These are phyloP conservation scores for Xerocomellus chrysenteron DNA, from an alignment of 768 basidiomycete genomes.

Conservation along the genomic window DNA sequence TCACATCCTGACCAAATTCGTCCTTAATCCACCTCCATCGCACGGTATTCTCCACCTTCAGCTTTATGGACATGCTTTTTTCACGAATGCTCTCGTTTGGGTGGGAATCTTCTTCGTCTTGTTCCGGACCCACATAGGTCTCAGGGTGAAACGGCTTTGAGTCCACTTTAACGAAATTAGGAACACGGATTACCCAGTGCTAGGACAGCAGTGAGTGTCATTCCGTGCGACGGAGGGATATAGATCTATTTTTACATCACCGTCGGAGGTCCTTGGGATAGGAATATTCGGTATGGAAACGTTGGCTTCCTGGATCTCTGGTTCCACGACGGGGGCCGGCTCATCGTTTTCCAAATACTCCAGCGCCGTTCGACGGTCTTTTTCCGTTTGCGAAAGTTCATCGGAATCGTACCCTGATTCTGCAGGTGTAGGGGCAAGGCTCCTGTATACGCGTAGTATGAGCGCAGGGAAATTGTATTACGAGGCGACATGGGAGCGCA, in stretches of 20 bases:
- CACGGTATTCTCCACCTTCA: slow-evolving; percentile 90
- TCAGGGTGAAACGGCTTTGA: slow-evolving; percentile 88
- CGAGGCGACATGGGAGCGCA: slow-evolving; percentile 23
- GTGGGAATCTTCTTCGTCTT: slow-evolving; percentile 62
- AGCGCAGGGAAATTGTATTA: slow-evolving; percentile 14
- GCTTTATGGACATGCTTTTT: slow-evolving; percentile 80
- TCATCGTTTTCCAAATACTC: slow-evolving; percentile 83
- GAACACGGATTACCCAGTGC: slow-evolving; percentile 92
- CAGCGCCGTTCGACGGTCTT: slow-evolving; percentile 57
- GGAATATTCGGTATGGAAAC: slow-evolving; percentile 87
- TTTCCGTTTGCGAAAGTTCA: slow-evolving; percentile 60
- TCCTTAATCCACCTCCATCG: slow-evolving; percentile 94
- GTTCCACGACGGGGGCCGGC: slow-evolving; percentile 48
- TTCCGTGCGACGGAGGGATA: neutral
- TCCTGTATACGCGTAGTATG: slow-evolving; percentile 22
- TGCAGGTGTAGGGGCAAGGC: slow-evolving; percentile 38
- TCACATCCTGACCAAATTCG: slow-evolving; percentile 69
- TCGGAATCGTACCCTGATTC: slow-evolving; percentile 62
- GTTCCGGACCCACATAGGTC: slow-evolving; percentile 80
- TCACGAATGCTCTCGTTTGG: slow-evolving; percentile 64
- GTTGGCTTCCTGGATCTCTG: slow-evolving; percentile 61
- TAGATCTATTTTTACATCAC: slow-evolving; percentile 54
- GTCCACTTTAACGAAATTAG: slow-evolving; percentile 90
- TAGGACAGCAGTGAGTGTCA: slow-evolving; percentile 8
- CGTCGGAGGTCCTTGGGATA: slow-evolving; percentile 75